These are phyloP conservation scores for Diutina siamensis DNA, from an alignment of 1,139 yeast species.

Conservation along the genomic window DNA sequence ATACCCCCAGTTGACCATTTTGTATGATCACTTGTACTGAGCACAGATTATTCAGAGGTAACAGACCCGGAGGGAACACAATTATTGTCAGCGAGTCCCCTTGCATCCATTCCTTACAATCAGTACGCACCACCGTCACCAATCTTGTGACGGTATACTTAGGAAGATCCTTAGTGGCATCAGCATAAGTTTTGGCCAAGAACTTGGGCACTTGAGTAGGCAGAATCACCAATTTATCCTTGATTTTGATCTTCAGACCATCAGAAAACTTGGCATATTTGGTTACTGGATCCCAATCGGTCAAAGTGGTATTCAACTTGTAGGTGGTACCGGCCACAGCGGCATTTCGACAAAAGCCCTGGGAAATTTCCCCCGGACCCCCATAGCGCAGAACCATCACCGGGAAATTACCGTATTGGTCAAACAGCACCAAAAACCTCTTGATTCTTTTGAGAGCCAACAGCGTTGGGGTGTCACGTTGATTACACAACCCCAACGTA, in stretches of 20 bases:
- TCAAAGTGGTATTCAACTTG: constrained; percentile 59
- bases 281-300: constrained; percentile 50
- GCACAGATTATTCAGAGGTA: constrained; percentile 50
- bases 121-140: constrained; percentile 74
- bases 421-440: constrained; percentile 76
- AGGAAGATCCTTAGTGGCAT: constrained; percentile 27
- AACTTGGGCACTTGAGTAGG: constrained; percentile 60
- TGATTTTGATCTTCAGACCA: constrained; percentile 61
- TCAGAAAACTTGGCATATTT: constrained; percentile 68
- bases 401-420: constrained; percentile 90
- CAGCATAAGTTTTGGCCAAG: constrained; percentile 24
- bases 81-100: constrained; percentile 72
- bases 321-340: constrained; percentile 97
- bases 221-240: constrained; percentile 63
- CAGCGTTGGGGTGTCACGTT: constrained; percentile 49
- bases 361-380: constrained; percentile 92
- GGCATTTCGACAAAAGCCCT: constrained; percentile 94
- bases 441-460: constrained; percentile 72
- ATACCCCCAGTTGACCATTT: constrained; percentile 84
- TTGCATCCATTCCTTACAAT: constrained; percentile 88
- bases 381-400: constrained; percentile 88
- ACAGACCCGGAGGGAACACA: constrained; percentile 85
- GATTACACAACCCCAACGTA: constrained; percentile 72
- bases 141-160: constrained; percentile 53
- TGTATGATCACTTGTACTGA: constrained; percentile 82